Base-by-base conservation (phyloP, 2,329 filamentous ascomycete species). In the Alternaria postmessia region DNA sequence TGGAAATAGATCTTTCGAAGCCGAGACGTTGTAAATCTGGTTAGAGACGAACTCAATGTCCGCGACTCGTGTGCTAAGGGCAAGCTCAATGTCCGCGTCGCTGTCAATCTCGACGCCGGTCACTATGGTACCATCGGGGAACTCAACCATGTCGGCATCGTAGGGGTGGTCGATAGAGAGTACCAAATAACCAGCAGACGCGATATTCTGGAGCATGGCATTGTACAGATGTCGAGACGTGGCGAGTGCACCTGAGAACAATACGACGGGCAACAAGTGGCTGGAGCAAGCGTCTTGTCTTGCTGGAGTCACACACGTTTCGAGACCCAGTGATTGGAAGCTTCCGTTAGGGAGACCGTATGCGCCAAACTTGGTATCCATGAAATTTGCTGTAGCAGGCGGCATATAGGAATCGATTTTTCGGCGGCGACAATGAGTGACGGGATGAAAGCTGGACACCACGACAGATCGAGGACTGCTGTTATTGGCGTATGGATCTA, bases 121-220 rank as follows among this genome's bases (percentile, higher is more conserved):
- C 26, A 73, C 41, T 32, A 79, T 57, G 1, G 74, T 73, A 3
- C 71, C 83, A 55, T 84, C 72, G 0, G 82, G 80, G n/a, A 83
- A 85, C 60, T 85, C 81, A n/a, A 87, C 80, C 9, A 83, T 68
- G 1, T 73, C 64, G 0, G 81, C 76, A 39, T 86, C 84, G 57
- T 82, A 84, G 0, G 83, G 78, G 32, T 86, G 84, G 49, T 86
- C 84, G 14, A 86, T 72, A 0, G 83, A 78, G 16, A 85, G 68
- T 4, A 86, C 81, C 0, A 80, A 64, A 52, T 81, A 84, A 0
- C 84, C 84, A 7, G 78, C 71, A 36, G 81, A 82, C 0, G 84
- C 82, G 2, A 86, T 69, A 1, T 81, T 79, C 14, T 80, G 78
- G 4, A 82, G 79, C 66, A 82, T 76, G 4, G 74, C 77, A 7